A percentile compares a stretch with the other conserved stretches of the same genome.
Conservation (phyloP, 495 filamentous ascomycete species). For the Penicillium cataractarum region DNA sequence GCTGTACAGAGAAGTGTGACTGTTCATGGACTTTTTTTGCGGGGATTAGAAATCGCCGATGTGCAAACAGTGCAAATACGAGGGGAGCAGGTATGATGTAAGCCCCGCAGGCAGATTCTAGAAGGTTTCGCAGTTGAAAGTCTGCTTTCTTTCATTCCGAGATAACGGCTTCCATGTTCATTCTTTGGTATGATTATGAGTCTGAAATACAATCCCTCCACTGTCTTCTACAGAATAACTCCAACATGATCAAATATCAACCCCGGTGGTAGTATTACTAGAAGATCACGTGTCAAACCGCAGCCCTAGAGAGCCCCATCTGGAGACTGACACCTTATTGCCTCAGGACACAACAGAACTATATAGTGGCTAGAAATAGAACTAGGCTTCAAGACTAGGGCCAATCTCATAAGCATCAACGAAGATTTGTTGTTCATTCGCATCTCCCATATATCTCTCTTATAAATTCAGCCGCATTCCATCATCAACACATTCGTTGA, state of each 20-base stretch:
- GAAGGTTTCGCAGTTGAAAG: not conserved
- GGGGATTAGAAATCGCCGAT: slow-evolving; percentile 15
- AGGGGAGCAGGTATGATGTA: slow-evolving; percentile 26
- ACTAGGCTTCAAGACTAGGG: not conserved
- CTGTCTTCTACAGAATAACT: not conserved
- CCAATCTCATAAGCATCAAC: not conserved
- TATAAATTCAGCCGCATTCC: too few relatives aligned
- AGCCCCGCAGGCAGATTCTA: slow-evolving; percentile 15
- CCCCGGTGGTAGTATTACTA: not conserved
- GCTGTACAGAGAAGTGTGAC: slow-evolving; percentile 9
- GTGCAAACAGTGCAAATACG: slow-evolving; percentile 47
- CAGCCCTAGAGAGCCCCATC: not conserved
- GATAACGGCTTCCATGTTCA: not conserved
- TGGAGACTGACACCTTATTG: not conserved
- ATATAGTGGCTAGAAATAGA: not conserved
- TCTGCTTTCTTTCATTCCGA: not conserved
- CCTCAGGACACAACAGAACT: not conserved
- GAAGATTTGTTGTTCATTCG: not conserved
- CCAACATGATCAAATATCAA: not conserved
- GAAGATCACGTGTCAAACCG: not conserved
- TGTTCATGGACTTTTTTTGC: slow-evolving; percentile 23
- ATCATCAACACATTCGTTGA: not conserved
- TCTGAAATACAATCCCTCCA: not conserved
- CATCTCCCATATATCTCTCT: too few relatives aligned
- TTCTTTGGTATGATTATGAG: not conserved